Conservation (phyloP, 176 grass and related monocot genomes). For the Eremochloa ophiuroides region DNA sequence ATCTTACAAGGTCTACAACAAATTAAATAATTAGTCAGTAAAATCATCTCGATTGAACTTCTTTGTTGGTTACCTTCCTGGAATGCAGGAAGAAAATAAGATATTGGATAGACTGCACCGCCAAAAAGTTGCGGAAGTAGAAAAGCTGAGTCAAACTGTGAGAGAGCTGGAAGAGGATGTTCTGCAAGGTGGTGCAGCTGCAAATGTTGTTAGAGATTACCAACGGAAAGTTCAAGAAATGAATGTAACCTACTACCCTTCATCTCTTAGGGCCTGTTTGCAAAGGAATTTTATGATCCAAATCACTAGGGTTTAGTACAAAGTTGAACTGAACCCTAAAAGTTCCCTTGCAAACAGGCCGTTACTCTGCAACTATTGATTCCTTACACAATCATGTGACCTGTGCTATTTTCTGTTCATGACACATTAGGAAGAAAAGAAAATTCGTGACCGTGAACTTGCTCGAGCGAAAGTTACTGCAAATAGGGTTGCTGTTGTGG, state of each 20-base stretch:
- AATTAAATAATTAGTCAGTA: not conserved
- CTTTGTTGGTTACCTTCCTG: not conserved
- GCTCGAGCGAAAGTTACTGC: constrained; percentile 87
- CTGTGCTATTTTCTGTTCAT: constrained; percentile 17
- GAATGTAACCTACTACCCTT: constrained; percentile 61
- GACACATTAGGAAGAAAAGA: constrained; percentile 75
- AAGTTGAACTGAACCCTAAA: not conserved
- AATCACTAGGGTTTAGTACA: not conserved
- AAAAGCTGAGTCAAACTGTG: constrained; percentile 91
- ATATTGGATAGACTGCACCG: constrained; percentile 89
- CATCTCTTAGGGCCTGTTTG: not conserved
- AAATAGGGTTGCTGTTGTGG: constrained; percentile 91
- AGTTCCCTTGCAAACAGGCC: not conserved
- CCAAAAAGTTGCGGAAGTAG: constrained; percentile 92
- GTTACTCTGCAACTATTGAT: not conserved
- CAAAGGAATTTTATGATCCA: not conserved
- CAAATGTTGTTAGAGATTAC: constrained; percentile 97
- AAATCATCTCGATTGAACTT: not conserved
- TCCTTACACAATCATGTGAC: not conserved
- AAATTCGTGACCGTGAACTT: constrained; percentile 84
- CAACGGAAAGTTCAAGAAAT: constrained; percentile 95
- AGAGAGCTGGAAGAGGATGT: constrained; percentile 94
- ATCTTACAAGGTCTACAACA: not conserved
- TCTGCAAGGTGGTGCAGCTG: constrained; percentile 87
- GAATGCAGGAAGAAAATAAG: constrained; percentile 89